Evolutionary conservation across 2,329 filamentous ascomycete species (phyloP).

Genomic region (Stemphylium lycopersici): DNA sequence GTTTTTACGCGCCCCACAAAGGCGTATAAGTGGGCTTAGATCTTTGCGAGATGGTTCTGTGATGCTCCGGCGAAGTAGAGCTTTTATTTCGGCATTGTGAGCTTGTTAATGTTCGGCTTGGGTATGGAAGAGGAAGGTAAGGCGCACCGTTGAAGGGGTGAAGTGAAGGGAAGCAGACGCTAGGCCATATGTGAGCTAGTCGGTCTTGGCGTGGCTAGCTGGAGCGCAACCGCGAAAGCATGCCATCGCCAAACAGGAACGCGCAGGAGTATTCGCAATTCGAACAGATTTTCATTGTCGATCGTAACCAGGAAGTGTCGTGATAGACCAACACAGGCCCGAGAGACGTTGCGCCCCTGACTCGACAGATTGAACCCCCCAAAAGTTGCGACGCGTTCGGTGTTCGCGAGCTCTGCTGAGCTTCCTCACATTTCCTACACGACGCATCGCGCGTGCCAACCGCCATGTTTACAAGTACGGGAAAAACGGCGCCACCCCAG

Average conservation of each 20-base stretch:
- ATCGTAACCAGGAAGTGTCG: slow-evolving; percentile 10
- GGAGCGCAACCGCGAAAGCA: slow-evolving; percentile 31
- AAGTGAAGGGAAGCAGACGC: neutral
- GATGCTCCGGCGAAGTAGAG: neutral
- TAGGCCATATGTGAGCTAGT: slow-evolving; percentile 9
- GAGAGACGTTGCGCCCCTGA: slow-evolving; percentile 6
- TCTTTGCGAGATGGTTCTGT: neutral
- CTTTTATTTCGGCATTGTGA: neutral
- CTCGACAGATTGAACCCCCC: neutral
- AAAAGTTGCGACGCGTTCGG: slow-evolving; percentile 39
- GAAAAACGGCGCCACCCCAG: slow-evolving; percentile 67
- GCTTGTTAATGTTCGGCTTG: neutral
- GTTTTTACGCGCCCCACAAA: neutral
- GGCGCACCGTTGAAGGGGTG: neutral
- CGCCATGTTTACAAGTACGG: slow-evolving; percentile 50
- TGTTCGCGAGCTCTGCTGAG: slow-evolving; percentile 38
- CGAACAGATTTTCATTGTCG: slow-evolving; percentile 12
- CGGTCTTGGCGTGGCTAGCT: slow-evolving; percentile 25
- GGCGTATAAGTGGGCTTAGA: no score
- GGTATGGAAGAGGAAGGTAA: neutral
- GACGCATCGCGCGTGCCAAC: slow-evolving; percentile 28
- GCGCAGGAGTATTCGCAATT: slow-evolving; percentile 28
- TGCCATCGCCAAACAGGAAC: slow-evolving; percentile 30
- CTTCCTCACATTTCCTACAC: slow-evolving; percentile 32
- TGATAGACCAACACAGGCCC: neutral